Conservation (phyloP, 768 basidiomycete species). For the Auriculariales sp. region DNA sequence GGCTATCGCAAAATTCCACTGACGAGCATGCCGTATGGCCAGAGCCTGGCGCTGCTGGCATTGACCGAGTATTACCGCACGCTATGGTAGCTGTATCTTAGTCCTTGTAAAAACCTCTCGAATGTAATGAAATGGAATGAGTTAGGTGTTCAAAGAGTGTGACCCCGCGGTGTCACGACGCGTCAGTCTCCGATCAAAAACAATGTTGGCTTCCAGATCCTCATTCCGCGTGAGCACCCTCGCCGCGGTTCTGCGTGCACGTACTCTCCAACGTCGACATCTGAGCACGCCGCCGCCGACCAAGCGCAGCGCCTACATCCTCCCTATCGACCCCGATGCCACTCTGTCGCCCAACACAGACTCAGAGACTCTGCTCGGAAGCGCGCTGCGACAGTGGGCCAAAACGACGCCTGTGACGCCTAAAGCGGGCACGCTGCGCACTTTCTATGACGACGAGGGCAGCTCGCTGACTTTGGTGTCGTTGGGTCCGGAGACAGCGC, state of each 20-base stretch:
- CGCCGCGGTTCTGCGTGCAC: no score
- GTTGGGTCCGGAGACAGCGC: background rate
- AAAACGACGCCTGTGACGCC: slow-evolving; percentile 31
- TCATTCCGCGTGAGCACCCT: no score
- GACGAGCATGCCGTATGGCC: slow-evolving; percentile 45
- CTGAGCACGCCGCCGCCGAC: background rate
- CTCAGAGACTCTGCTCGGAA: slow-evolving; percentile 28
- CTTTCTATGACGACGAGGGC: slow-evolving; percentile 35
- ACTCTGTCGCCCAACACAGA: slow-evolving; percentile 20
- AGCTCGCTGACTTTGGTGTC: background rate
- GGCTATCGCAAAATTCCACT: slow-evolving; percentile 35
- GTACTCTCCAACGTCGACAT: no score
- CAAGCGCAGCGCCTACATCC: slow-evolving; percentile 28
- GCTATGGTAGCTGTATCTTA: slow-evolving; percentile 18
- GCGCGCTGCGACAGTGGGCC: no score
- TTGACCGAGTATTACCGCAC: slow-evolving; percentile 33
- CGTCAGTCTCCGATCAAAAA: no score
- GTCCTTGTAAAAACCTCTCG: no score
- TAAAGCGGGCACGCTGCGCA: slow-evolving; percentile 46
- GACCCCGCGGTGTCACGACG: no score
- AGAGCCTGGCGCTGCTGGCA: slow-evolving; percentile 34
- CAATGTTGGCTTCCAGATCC: no score
- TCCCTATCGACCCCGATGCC: slow-evolving; percentile 39
- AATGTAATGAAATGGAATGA: no score
- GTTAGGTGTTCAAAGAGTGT: no score